Base-by-base conservation (phyloP, 345 rosid genomes). In the Hibiscus tridactylites region DNA sequence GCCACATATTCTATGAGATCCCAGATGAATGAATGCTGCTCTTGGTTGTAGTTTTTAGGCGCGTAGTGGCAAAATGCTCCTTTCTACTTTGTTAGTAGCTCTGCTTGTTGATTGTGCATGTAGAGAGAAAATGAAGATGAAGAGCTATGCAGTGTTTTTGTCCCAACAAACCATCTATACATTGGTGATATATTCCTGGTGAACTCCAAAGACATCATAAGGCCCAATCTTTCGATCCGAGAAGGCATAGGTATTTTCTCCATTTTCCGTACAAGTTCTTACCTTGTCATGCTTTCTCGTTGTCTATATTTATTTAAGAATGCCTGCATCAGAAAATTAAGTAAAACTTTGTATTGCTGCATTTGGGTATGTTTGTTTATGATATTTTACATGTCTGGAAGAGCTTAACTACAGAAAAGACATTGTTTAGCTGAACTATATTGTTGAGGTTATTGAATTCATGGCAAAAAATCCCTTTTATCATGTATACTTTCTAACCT, bases 131-230 rank as follows among this genome's bases (percentile, higher is more conserved):
- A 80, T 75, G 90, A 83, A 76, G 92, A 88, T 71, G 92, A 88
- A 74, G 92, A 88, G 79, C 65, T 88, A 53, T 88, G 92, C 31
- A 86, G 92, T 73, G 88, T 88, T 63, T 88, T 83, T 52, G 90
- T 88, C 74, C 92, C 92, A 15, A 88, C 90, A 70, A 86, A 88
- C 79, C 89, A 88, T 77, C 83, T 88, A 42, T 88, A 88, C 73
- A 83, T 86, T 54, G 92, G 88, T 19, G 92, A 88, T 72, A 84
- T 86, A 31, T 83, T 88, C 72, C 83, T 88, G 16, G 90, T 88
- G 60, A 86, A 81, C 78, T 85, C 92, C 39, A 88, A 83, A 68
- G 92, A 88, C 57, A 81, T 88, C 62, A 83, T 85, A 71, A 81
- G 89, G 66, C 92, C 90, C 3, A 88, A 86, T 77, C 81, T 88